Evolutionary conservation across 768 basidiomycete species (phyloP), one percentile per base, ranked within the genome.

Genomic region (Podaxis sp.): DNA sequence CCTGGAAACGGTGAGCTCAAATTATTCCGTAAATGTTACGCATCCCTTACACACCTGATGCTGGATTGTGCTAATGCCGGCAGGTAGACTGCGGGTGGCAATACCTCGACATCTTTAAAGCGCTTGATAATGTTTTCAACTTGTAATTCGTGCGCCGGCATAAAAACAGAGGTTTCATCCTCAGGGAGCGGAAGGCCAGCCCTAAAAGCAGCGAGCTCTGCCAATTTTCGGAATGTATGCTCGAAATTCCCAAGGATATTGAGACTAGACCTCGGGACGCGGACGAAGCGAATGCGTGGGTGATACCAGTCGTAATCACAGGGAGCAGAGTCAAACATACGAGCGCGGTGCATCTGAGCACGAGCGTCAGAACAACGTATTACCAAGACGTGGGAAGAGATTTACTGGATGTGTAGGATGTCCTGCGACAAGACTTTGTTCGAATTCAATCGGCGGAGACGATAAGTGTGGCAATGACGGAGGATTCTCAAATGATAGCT

Each of bases 361-460:
- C 8, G 48, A 49, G 26, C 12, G 28, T 48, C 22, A 33, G 22
- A 36, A 42, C 42, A 40, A 64, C 42, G 36, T 39, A 56, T 54
- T 22, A 28, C 46, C 56, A 22, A 39, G 33, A 38, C 51, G 40
- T 48, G 13, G 28, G 48, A 28, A 44, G 52, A 33, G 6, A 71
- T 76, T 54, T 66, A 84, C 84, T 13, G 85, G 85, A 65, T 86
- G 85, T 0, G 84, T 85, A 24, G 85, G 85, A 70, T 86, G 85
- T 1, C 85, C 85, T 17, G 82, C 79, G 9, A 85, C 79, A 17
- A 86, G 75, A 65, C 83, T 83, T 68, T 86, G 84, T 66, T 86
- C 84, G 82, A 84, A 86, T 66, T 80, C 74, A 58, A 84, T 82
- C 2, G 80, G 71, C 8, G 76, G 56, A 19, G 80, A 82, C 19